Conservation (phyloP, 257 asterid genomes). For the Apocynum venetum region DNA sequence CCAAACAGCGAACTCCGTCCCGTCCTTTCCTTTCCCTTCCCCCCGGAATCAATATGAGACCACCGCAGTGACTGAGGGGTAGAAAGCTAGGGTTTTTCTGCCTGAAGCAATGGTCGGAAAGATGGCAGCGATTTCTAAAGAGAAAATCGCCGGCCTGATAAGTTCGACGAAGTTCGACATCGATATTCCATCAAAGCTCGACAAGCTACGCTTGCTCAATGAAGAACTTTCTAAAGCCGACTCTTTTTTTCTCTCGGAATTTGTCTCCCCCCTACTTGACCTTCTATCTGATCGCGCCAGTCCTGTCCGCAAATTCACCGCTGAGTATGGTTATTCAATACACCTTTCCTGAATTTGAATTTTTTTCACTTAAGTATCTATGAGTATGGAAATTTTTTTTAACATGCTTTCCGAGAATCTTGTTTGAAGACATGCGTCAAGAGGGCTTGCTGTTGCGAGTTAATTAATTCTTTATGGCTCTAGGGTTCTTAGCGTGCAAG, state of each 20-base stretch:
- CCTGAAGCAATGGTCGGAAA: constrained; percentile 40
- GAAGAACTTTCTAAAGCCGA: constrained; percentile 57
- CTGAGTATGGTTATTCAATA: constrained; percentile 49
- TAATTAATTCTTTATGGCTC: background rate
- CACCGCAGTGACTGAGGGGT: background rate
- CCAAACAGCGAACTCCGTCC: background rate
- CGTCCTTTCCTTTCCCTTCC: background rate
- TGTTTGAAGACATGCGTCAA: background rate
- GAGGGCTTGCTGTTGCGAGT: background rate
- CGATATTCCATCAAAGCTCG: constrained; percentile 56
- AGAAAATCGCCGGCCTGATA: constrained; percentile 47
- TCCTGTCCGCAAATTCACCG: constrained; percentile 71
- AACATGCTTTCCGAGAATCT: background rate
- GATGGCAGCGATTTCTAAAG: constrained; percentile 49
- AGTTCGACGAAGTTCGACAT: constrained; percentile 42
- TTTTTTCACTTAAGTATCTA: background rate
- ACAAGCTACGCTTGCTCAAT: constrained; percentile 54
- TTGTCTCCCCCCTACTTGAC: constrained; percentile 53
- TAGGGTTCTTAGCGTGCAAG: background rate
- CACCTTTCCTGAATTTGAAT: background rate
- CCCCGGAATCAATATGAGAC: background rate
- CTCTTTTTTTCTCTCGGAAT: constrained; percentile 37
- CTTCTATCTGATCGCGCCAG: constrained; percentile 60
- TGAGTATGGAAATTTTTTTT: background rate
- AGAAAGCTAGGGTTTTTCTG: constrained; percentile 20